phyloP scores from a whole-genome alignment of 2,329 filamentous ascomycete genomes.

The Arthrobotrys musiformis region DNA sequence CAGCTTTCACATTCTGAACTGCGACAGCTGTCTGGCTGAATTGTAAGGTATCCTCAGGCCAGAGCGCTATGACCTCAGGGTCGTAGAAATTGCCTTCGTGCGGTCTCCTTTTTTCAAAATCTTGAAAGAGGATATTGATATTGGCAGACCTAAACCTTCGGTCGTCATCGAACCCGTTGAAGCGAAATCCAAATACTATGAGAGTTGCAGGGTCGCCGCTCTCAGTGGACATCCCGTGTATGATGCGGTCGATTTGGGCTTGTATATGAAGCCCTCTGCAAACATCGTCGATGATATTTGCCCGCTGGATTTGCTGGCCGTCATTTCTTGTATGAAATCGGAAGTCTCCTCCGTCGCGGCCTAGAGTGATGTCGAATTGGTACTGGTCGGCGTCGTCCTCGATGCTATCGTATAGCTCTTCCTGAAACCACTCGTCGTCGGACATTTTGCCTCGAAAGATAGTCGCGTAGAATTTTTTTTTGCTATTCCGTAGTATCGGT shows the following conservation, averaged over 20 bases:
- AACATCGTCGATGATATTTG: neutral
- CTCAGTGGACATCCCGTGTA: neutral
- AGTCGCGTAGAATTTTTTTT: too few species aligned
- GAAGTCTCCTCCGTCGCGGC: neutral
- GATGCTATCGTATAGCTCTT: too few species aligned
- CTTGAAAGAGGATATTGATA: neutral
- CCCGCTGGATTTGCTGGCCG: constrained; percentile 2
- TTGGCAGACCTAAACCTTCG: neutral
- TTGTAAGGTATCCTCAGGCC: neutral
- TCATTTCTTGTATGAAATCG: neutral
- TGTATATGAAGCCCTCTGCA: neutral
- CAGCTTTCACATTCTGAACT: neutral
- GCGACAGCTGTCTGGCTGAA: neutral
- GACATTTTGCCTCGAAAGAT: too few species aligned
- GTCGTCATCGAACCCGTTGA: neutral
- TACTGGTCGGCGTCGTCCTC: too few species aligned
- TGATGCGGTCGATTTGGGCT: neutral
- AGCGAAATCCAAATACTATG: constrained; percentile 7
- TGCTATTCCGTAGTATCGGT: too few species aligned
- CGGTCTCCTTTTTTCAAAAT: neutral
- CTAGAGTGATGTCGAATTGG: too few species aligned
- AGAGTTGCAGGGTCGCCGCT: neutral
- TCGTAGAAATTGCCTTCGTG: neutral
- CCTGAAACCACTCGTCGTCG: too few species aligned
- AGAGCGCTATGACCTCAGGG: neutral